A percentile compares a stretch with the other conserved stretches of the same genome.
phyloP scores from a whole-genome alignment of 192 early-diverging fungal species.

The Kickxella alabastrina region DNA sequence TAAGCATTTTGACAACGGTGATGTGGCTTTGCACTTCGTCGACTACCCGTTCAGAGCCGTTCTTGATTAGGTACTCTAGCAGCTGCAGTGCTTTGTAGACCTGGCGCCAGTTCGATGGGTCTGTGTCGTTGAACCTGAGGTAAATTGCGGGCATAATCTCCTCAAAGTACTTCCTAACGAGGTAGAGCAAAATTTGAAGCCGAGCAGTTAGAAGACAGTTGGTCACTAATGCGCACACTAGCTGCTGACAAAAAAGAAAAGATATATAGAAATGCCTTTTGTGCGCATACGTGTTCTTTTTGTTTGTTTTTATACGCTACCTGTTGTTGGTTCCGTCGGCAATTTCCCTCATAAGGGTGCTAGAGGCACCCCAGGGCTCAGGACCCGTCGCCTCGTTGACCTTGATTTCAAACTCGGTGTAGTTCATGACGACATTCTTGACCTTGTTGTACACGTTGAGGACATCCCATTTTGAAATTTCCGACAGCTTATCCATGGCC shows the following conservation, averaged over 20 bases:
- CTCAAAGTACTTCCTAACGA: conserved; percentile 77
- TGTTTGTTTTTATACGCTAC: conserved; percentile 47
- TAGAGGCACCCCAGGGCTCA: conserved; percentile 93
- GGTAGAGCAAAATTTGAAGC: too few relatives aligned
- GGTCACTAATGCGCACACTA: too few relatives aligned
- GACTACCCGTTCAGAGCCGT: conserved; percentile 89
- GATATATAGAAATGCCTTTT: too few relatives aligned
- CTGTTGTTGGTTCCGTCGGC: conserved; percentile 82
- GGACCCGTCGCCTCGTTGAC: conserved; percentile 89
- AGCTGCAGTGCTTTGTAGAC: conserved; percentile 96
- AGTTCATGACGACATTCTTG: conserved; percentile 88
- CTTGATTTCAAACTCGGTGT: conserved; percentile 90
- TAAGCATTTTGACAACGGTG: conserved; percentile 82
- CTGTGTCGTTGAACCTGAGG: conserved; percentile 79
- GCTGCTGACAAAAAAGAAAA: too few relatives aligned
- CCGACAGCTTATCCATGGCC: conserved; percentile 47
- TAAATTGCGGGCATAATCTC: conserved; percentile 96
- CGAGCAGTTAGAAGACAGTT: too few relatives aligned
- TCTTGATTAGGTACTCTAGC: conserved; percentile 91
- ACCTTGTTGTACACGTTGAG: conserved; percentile 60
- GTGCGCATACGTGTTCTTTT: too few relatives aligned
- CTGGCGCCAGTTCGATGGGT: conserved; percentile 83
- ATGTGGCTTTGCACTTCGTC: conserved; percentile 81
- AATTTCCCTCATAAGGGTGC: conserved; percentile 91
- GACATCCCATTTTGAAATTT: conserved; percentile 58